Evolutionary conservation across 1,139 yeast genomes (phyloP).

Genomic region (Arxiozyma slooffiae): DNA sequence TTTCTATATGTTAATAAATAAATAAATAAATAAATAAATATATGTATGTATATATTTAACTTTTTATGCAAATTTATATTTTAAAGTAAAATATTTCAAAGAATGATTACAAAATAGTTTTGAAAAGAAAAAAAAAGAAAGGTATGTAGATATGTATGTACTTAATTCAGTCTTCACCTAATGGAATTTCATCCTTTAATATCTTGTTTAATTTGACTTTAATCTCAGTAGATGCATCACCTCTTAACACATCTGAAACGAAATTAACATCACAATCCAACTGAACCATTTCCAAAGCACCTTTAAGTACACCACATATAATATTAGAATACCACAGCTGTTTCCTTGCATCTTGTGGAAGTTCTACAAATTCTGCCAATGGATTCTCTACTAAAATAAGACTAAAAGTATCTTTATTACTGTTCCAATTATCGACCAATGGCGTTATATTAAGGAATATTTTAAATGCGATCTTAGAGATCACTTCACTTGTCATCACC

Average conservation of each 20-base stretch:
- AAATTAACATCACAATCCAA: constrained; percentile 79
- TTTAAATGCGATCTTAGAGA: constrained; percentile 81
- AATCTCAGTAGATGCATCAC: constrained; percentile 74
- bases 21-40: neutral
- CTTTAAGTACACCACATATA: constrained; percentile 79
- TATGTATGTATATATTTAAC: neutral
- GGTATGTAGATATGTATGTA: neutral
- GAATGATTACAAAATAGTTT: too few species aligned
- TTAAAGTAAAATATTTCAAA: too few species aligned
- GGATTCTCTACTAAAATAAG: constrained; percentile 78
- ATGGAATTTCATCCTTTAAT: constrained; percentile 89
- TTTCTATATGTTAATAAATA: neutral
- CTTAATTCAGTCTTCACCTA: constrained; percentile 68
- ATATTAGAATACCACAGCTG: constrained; percentile 91
- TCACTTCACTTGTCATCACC: constrained; percentile 79
- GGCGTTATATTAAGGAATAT: constrained; percentile 81
- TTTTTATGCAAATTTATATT: too few species aligned
- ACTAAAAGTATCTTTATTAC: constrained; percentile 65
- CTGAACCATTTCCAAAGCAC: constrained; percentile 94
- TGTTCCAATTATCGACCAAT: constrained; percentile 62
- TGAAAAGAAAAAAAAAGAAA: neutral
- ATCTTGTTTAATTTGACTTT: constrained; percentile 61
- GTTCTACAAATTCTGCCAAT: constrained; percentile 86
- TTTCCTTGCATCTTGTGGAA: constrained; percentile 63
- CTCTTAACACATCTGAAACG: constrained; percentile 70